A percentile compares a stretch with the other conserved stretches of the same genome.
phyloP scores from a whole-genome alignment of 768 basidiomycete genomes.

The Trametes maxima region DNA sequence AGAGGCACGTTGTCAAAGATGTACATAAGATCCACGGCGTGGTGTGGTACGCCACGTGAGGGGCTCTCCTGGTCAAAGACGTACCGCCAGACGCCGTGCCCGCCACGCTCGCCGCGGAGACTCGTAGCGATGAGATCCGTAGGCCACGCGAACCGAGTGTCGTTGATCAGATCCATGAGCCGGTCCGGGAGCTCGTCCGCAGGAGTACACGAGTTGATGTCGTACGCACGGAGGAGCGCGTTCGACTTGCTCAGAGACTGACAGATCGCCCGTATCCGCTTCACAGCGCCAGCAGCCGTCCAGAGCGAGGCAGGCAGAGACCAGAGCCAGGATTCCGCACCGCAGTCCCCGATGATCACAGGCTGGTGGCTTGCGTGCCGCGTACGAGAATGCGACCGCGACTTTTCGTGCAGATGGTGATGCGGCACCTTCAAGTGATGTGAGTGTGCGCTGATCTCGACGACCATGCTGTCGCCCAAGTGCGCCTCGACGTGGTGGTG shows the following conservation, averaged over 20 bases:
- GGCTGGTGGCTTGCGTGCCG: conserved; percentile 50
- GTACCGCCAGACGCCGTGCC: conserved; percentile 73
- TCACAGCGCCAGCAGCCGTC: conserved; percentile 61
- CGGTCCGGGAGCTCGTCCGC: conserved; percentile 69
- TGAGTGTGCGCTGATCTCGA: conserved; percentile 30
- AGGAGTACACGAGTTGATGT: conserved; percentile 62
- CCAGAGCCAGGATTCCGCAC: conserved; percentile 67
- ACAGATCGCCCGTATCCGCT: conserved; percentile 73
- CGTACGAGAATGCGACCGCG: conserved; percentile 25
- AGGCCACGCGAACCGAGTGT: conserved; percentile 77
- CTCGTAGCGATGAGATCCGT: conserved; percentile 63
- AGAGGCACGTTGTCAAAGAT: conserved; percentile 76
- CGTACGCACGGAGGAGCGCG: conserved; percentile 67
- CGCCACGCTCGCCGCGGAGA: conserved; percentile 52
- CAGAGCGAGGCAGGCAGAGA: conserved; percentile 60
- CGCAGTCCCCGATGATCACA: conserved; percentile 75
- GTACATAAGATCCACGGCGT: conserved; percentile 74
- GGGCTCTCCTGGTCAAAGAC: conserved; percentile 84
- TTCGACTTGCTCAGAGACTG: conserved; percentile 67
- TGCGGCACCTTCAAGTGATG: conserved; percentile 24
- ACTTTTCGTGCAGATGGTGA: conserved; percentile 14
- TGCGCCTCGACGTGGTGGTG: conserved; percentile 29
- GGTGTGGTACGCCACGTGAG: conserved; percentile 62
- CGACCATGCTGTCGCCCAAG: conserved; percentile 33
- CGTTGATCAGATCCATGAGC: conserved; percentile 74